Conservation (phyloP, 306 rosid genomes). For the Pueraria montana region DNA sequence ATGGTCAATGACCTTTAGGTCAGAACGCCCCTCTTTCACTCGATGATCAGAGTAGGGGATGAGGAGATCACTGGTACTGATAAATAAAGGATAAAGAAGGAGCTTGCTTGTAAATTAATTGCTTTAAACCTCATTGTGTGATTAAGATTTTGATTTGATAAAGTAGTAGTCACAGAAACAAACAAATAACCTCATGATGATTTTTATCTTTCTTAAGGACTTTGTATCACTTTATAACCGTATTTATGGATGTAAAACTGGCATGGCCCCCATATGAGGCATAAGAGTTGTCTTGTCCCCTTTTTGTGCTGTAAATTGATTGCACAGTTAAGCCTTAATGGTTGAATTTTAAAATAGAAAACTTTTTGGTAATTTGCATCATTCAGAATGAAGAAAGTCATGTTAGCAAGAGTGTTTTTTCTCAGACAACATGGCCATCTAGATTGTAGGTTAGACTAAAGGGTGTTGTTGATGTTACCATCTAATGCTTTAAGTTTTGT, state of each 20-base stretch:
- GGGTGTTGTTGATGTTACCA: neutral
- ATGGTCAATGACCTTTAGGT: conserved; percentile 14
- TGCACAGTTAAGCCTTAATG: neutral
- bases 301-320: neutral
- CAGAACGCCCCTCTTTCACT: conserved; percentile 12
- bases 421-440: conserved; percentile 1
- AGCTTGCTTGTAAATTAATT: conserved; percentile 14
- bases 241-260: conserved; percentile 31
- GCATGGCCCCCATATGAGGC: conserved; percentile 28
- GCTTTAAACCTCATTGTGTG: neutral
- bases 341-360: conserved; percentile 7
- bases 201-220: neutral
- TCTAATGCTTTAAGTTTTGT: conserved; percentile 32
- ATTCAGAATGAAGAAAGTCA: conserved; percentile 12
- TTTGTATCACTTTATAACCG: conserved; percentile 3
- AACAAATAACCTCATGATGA: conserved; percentile 1
- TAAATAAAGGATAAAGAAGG: conserved; percentile 4
- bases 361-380: neutral
- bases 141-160: conserved; percentile 21
- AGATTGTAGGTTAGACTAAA: conserved; percentile 17
- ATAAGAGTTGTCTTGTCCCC: neutral
- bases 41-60: conserved; percentile 19
- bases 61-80: neutral
- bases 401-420: conserved; percentile 22
- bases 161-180: neutral